Evolutionary conservation across 352 stramenopile genomes (phyloP).

Genomic region (Globisporangium orthogonon): DNA sequence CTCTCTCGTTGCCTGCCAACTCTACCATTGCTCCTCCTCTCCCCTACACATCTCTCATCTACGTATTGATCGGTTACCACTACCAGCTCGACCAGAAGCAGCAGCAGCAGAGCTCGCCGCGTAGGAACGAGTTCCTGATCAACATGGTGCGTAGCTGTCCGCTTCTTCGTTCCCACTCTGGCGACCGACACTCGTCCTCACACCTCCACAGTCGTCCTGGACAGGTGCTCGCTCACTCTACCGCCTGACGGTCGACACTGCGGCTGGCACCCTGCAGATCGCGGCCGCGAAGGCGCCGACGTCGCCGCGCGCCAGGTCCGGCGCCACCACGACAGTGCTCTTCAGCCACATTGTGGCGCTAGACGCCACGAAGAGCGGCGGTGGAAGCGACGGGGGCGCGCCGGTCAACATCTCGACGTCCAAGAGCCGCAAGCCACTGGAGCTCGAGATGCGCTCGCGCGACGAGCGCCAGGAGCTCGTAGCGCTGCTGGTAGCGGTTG

Average conservation of each 20-base stretch:
- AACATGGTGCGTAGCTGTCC: conserved; percentile 25
- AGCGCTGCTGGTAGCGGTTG: conserved; percentile 8
- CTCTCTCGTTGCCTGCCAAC: neutral
- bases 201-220: conserved; percentile 27
- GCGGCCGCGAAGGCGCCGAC: conserved; percentile 18
- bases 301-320: conserved; percentile 15
- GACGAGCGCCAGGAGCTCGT: conserved; percentile 28
- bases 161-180: neutral
- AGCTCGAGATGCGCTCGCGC: conserved; percentile 39
- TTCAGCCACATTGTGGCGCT: conserved; percentile 34
- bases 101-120: conserved; percentile 1
- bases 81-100: conserved; percentile 2
- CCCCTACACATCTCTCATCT: no score
- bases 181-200: neutral
- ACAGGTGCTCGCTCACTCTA: conserved; percentile 32
- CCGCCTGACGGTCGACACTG: conserved; percentile 25
- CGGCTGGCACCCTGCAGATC: conserved; percentile 19
- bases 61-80: no score
- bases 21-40: no score
- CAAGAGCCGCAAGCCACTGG: conserved; percentile 22
- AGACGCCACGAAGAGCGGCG: conserved; percentile 18
- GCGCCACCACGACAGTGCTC: conserved; percentile 6
- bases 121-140: conserved; percentile 32
- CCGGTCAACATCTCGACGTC: conserved; percentile 14
- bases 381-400: conserved; percentile 1